phyloP scores from a whole-genome alignment of 257 asterid species.

The Eucommia ulmoides region DNA sequence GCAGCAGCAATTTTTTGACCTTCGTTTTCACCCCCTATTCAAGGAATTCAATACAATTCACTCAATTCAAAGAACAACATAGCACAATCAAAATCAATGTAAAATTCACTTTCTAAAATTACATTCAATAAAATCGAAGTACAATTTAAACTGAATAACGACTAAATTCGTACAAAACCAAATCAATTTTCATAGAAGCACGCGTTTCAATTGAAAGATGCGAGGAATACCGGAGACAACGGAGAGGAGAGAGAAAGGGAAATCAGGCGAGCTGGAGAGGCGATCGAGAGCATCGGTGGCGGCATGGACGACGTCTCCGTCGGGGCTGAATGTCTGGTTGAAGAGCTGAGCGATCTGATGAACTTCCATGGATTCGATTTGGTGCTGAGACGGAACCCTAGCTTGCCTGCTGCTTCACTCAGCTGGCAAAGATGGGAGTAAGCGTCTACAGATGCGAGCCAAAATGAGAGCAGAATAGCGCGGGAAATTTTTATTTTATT shows the following conservation, averaged over 20 bases:
- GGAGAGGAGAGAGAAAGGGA: constrained; percentile 22
- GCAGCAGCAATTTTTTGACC: constrained; percentile 29
- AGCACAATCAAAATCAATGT: background rate
- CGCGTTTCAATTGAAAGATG: background rate
- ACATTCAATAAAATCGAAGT: background rate
- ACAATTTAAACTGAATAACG: background rate
- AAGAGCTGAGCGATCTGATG: constrained; percentile 15
- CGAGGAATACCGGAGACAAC: constrained; percentile 22
- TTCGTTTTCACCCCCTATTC: constrained; percentile 15
- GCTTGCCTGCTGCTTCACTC: background rate
- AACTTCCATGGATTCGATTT: constrained; percentile 12
- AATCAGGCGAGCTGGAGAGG: constrained; percentile 15
- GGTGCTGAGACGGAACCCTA: constrained; percentile 19
- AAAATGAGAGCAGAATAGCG: background rate
- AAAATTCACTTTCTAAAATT: background rate
- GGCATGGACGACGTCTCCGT: constrained; percentile 8
- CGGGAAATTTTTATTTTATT: no score
- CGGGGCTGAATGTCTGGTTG: constrained; percentile 20
- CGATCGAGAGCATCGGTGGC: constrained; percentile 22
- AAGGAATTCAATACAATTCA: background rate
- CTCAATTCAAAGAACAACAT: background rate
- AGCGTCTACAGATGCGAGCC: no score
- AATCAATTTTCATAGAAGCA: background rate
- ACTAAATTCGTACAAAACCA: background rate
- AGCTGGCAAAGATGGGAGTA: background rate